These are phyloP conservation scores for Letharia columbiana DNA, from an alignment of 495 filamentous ascomycete genomes.

Conservation along the genomic window DNA sequence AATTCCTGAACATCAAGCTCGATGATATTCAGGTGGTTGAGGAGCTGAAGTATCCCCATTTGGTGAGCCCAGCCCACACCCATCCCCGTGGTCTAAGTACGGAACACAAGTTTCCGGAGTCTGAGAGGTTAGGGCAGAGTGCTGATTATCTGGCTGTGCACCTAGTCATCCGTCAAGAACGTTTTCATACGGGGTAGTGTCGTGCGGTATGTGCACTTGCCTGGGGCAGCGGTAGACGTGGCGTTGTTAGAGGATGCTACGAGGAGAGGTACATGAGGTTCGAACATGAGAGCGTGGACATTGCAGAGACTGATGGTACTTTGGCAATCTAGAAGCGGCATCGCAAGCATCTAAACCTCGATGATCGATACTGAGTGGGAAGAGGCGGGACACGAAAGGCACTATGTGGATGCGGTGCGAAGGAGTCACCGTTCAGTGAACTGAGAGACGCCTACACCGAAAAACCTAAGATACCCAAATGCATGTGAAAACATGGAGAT, in stretches of 20 bases:
- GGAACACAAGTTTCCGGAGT: background rate
- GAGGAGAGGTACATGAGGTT: slow-evolving; percentile 58
- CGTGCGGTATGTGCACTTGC: slow-evolving; percentile 90
- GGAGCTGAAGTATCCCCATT: slow-evolving; percentile 83
- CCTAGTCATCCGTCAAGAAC: slow-evolving; percentile 81
- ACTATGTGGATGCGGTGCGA: background rate
- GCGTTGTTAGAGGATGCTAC: slow-evolving; percentile 92
- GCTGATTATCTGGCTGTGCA: background rate
- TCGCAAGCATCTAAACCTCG: slow-evolving; percentile 41
- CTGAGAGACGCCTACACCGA: background rate
- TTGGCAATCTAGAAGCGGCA: slow-evolving; percentile 37
- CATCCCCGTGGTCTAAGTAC: background rate
- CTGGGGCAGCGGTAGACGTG: slow-evolving; percentile 78
- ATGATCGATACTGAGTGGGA: background rate
- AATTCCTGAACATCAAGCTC: slow-evolving; percentile 98
- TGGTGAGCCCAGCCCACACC: slow-evolving; percentile 43
- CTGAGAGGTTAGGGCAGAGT: background rate
- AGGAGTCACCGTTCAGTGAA: background rate
- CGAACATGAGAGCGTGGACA: background rate
- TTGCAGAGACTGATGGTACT: background rate
- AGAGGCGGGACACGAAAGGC: background rate
- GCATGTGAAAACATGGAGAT: background rate
- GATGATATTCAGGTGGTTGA: slow-evolving; percentile 89
- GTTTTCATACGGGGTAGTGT: slow-evolving; percentile 97
- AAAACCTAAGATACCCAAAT: background rate